Evolutionary conservation across 2,329 filamentous ascomycete genomes (phyloP).

Genomic region (Ascochyta lentis): DNA sequence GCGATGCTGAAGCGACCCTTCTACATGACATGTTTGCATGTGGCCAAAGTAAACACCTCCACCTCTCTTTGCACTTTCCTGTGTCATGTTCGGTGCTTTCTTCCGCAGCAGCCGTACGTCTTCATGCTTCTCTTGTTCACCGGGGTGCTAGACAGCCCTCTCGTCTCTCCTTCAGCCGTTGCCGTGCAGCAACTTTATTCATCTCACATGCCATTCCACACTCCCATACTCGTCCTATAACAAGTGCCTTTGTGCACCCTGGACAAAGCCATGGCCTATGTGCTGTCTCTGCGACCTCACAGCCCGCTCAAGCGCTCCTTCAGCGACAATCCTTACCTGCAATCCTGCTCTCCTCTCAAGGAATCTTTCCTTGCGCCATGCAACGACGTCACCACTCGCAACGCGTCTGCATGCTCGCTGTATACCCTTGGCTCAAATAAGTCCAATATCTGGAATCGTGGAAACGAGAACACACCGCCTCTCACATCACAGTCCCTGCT

Average conservation of each 20-base stretch:
- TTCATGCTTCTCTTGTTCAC: slow-evolving; percentile 19
- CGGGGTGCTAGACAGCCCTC: slow-evolving; percentile 20
- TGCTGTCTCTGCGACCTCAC: slow-evolving; percentile 48
- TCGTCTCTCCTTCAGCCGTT: slow-evolving; percentile 39
- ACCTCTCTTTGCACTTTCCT: slow-evolving; percentile 32
- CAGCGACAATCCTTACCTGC: slow-evolving; percentile 49
- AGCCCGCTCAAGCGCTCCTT: slow-evolving; percentile 52
- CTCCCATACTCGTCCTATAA: slow-evolving; percentile 28
- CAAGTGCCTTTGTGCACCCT: slow-evolving; percentile 26
- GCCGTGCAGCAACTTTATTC: slow-evolving; percentile 45
- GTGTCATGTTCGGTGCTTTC: slow-evolving; percentile 20
- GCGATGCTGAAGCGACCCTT: slow-evolving; percentile 26
- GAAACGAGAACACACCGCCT: slow-evolving; percentile 45
- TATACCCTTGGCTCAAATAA: slow-evolving; percentile 38
- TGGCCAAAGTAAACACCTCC: slow-evolving; percentile 12
- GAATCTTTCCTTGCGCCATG: slow-evolving; percentile 35
- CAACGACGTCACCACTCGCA: slow-evolving; percentile 37
- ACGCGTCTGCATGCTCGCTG: slow-evolving; percentile 46
- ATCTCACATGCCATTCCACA: slow-evolving; percentile 45
- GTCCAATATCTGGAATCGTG: slow-evolving; percentile 30
- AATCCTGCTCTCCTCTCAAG: slow-evolving; percentile 42
- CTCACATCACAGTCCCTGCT: slow-evolving; percentile 44
- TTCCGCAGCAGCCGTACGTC: slow-evolving; percentile 15
- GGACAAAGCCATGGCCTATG: slow-evolving; percentile 45
- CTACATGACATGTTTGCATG: slow-evolving; percentile 17